These are phyloP conservation scores for Fusarium nodosum DNA, from an alignment of 2,329 filamentous ascomycete genomes.

Conservation along the genomic window DNA sequence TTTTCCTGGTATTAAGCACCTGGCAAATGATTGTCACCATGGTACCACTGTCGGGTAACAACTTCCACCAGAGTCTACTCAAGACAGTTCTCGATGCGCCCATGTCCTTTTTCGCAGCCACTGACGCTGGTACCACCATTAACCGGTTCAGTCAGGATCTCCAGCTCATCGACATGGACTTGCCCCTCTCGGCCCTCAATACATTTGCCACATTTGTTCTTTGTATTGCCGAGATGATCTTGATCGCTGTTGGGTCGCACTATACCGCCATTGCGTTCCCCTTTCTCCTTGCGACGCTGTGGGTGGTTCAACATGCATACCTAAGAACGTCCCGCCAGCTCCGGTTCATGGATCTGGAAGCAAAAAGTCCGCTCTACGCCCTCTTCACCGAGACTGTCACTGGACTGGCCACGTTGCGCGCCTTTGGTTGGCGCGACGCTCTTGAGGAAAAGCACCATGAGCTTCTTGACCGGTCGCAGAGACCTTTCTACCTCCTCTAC, in stretches of 20 bases:
- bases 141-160: conserved; percentile 59
- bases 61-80: conserved; percentile 42
- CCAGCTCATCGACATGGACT: conserved; percentile 55
- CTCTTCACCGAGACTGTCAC: conserved; percentile 63
- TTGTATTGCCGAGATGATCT: conserved; percentile 43
- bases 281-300: conserved; percentile 28
- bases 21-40: conserved; percentile 50
- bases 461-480: conserved; percentile 60
- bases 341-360: conserved; percentile 66
- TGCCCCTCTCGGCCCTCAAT: conserved; percentile 49
- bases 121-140: conserved; percentile 54
- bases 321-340: conserved; percentile 66
- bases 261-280: conserved; percentile 42
- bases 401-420: conserved; percentile 63
- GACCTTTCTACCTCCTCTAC: conserved; percentile 61
- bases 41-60: conserved; percentile 43
- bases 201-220: conserved; percentile 41
- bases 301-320: conserved; percentile 47
- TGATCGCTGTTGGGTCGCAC: conserved; percentile 37
- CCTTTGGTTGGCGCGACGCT: conserved; percentile 61
- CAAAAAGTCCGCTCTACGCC: conserved; percentile 63
- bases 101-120: conserved; percentile 54
- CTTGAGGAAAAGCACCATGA: conserved; percentile 53
- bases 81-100: conserved; percentile 49
- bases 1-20: conserved; percentile 39